Base-by-base conservation (phyloP, 768 basidiomycete species). In the Tylopilus cervinicoccineus region DNA sequence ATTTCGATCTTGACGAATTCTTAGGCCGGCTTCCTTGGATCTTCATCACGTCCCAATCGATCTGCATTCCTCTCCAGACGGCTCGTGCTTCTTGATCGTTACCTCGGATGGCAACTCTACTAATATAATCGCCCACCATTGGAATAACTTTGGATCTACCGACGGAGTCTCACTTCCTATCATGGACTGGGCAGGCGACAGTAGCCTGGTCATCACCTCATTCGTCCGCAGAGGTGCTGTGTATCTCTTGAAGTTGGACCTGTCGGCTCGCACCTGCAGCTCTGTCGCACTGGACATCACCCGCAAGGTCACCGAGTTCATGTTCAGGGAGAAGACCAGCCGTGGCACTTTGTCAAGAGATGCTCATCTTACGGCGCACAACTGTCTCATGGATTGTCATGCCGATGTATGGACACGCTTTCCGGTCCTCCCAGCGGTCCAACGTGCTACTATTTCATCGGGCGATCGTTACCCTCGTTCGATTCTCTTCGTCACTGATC, bases 321-420 rank as follows among this genome's bases (percentile, higher is more conserved):
- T 70, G 66, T 82, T 84, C 65, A 70, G 68, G 52, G 74, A 77
- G 49, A 76, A 70, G 36, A 69, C 63, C 24, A 37, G 50, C 31
- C 61, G 56, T 23, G 52, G 53, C 6, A 17, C 55, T n/a, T 45
- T 61, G 19, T 60, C 44, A 12, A 54, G 59, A 20, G 48, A 51
- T 27, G 42, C 51, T 24, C 42, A 28, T 31, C 46, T 47, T 14
- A 72, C 72, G 2, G 49, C 52, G 13, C 73, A 80, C 55, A 83
- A 80, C 50, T 73, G 64, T 34, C 49, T 83, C 24, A 57, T 83
- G 36, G 77, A 81, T 49, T 80, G 78, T 51, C 73, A 78, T 42
- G 64, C 70, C 0, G 79, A 80, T 10, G 74, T 80, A 20, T 83
- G 80, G 80, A 78, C 72, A 8, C 74, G 80, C 14, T 83, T 79